phyloP scores from a whole-genome alignment of 2,329 filamentous ascomycete species.

The Samsoniella hepiali region DNA sequence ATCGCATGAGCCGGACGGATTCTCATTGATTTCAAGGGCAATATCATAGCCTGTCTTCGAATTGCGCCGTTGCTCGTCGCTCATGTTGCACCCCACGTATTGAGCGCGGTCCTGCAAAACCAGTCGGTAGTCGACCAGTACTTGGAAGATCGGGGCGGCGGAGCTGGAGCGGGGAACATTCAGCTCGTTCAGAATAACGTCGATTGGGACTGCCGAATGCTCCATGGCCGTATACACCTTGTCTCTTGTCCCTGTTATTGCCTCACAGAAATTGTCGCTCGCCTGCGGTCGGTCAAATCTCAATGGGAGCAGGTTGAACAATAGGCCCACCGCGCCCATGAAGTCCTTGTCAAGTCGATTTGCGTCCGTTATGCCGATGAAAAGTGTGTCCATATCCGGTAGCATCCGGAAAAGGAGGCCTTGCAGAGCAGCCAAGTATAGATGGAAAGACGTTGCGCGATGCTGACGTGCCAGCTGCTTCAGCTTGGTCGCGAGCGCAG shows the following conservation, averaged over 20 bases:
- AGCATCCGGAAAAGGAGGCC: background rate
- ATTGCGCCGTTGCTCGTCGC: background rate
- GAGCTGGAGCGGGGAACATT: background rate
- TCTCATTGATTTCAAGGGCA: background rate
- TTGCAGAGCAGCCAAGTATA: background rate
- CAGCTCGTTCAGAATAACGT: slow-evolving; percentile 6
- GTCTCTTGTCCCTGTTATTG: background rate
- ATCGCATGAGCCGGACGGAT: too few relatives aligned
- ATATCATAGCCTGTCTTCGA: slow-evolving; percentile 2
- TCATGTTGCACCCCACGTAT: background rate
- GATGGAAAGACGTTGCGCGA: background rate
- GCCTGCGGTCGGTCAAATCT: background rate
- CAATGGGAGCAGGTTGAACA: background rate
- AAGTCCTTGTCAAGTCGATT: background rate
- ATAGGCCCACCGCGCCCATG: background rate
- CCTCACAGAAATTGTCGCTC: background rate
- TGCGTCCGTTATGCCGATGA: background rate
- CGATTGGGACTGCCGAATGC: slow-evolving; percentile 4
- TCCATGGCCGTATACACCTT: background rate
- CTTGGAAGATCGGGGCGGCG: background rate
- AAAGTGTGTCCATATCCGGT: background rate
- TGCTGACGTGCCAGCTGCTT: background rate
- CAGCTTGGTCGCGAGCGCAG: background rate
- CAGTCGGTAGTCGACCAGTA: background rate
- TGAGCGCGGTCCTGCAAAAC: background rate